Evolutionary conservation across 2,329 filamentous ascomycete species (phyloP).

Genomic region (Cladophialophora psammophila): DNA sequence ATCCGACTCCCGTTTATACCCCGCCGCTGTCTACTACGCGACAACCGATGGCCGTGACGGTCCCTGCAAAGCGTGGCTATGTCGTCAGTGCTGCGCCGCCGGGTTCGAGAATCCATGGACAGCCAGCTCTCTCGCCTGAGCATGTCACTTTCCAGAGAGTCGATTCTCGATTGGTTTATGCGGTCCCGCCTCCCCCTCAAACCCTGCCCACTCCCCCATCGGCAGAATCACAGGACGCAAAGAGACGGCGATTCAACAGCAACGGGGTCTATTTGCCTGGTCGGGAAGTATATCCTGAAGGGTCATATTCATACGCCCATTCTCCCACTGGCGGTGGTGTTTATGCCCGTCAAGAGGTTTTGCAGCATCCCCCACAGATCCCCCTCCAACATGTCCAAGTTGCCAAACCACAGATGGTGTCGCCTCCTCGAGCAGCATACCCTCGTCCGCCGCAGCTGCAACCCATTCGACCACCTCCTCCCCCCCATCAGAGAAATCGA

Average conservation of each 20-base stretch:
- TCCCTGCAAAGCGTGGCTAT: constrained; percentile 42
- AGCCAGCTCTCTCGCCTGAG: constrained; percentile 29
- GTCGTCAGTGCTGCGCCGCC: constrained; percentile 31
- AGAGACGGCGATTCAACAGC: constrained; percentile 68
- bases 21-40: constrained; percentile 49
- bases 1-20: constrained; percentile 51
- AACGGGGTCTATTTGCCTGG: constrained; percentile 51
- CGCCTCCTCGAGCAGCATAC: constrained; percentile 35
- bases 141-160: constrained; percentile 34
- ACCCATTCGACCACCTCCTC: constrained; percentile 51
- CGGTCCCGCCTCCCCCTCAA: constrained; percentile 28
- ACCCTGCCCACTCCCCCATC: constrained; percentile 34
- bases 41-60: constrained; percentile 46
- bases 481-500: constrained; percentile 46
- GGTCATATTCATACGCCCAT: constrained; percentile 39
- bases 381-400: constrained; percentile 24
- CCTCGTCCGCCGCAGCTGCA: constrained; percentile 40
- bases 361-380: constrained; percentile 24
- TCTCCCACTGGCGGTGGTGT: constrained; percentile 48
- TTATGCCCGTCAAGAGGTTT: constrained; percentile 38
- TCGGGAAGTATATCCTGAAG: constrained; percentile 46
- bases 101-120: constrained; percentile 26
- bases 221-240: constrained; percentile 58
- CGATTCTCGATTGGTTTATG: constrained; percentile 37
- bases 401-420: constrained; percentile 37